These are phyloP conservation scores for Epichloe aotearoae DNA, from an alignment of 2,329 filamentous ascomycete genomes.

Conservation along the genomic window DNA sequence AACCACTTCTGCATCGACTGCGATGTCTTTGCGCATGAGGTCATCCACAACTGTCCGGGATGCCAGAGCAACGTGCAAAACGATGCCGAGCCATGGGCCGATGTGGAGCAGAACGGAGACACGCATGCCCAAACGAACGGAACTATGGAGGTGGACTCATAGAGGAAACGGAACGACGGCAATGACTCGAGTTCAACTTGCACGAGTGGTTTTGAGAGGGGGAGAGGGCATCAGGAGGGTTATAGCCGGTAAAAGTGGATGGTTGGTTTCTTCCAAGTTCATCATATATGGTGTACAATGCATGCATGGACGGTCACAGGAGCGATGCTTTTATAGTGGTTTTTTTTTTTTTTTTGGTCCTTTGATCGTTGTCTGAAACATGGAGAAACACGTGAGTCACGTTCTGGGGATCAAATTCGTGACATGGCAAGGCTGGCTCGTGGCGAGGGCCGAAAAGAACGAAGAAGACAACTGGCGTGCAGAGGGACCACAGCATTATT, in stretches of 20 bases:
- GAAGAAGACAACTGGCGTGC: too few species aligned
- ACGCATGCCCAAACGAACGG: constrained; percentile 20
- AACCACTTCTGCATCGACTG: constrained; percentile 98
- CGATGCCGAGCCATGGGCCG: constrained; percentile 11
- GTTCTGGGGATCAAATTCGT: not conserved
- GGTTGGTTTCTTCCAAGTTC: too few species aligned
- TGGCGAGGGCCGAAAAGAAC: too few species aligned
- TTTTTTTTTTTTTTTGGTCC: not conserved
- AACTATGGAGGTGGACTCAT: constrained; percentile 30
- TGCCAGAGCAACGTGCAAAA: constrained; percentile 45
- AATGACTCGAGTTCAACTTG: not conserved
- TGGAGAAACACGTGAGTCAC: not conserved
- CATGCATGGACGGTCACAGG: not conserved
- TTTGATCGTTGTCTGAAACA: not conserved
- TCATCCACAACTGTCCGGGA: constrained; percentile 90
- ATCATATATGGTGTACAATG: not conserved
- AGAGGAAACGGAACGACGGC: not conserved
- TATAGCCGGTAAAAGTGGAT: too few species aligned
- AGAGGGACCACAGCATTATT: too few species aligned
- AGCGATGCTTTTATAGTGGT: not conserved
- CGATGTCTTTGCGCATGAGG: constrained; percentile 87
- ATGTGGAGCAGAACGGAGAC: constrained; percentile 21
- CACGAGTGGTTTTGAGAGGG: too few species aligned
- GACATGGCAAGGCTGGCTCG: not conserved
- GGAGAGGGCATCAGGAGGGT: too few species aligned